Evolutionary conservation across 2,329 filamentous ascomycete genomes (phyloP).

Genomic region (Lecanoromycetidae sp.): DNA sequence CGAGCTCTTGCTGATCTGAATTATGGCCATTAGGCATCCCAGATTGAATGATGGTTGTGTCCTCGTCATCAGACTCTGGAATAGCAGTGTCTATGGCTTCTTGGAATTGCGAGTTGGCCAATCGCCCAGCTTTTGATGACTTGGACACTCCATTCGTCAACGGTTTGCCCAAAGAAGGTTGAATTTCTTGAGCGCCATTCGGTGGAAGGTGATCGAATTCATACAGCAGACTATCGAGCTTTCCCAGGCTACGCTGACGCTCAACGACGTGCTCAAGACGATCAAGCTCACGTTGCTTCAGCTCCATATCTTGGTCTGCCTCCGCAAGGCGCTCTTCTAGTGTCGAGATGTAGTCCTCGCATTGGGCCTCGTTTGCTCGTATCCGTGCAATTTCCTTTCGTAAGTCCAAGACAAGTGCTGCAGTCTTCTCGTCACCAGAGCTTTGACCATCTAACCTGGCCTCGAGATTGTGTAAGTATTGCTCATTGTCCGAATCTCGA

Average conservation of each 20-base stretch:
- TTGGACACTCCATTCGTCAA: conserved; percentile 16
- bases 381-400: conserved; percentile 82
- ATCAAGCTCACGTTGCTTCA: conserved; percentile 95
- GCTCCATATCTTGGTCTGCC: conserved; percentile 85
- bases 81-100: conserved; percentile 35
- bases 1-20: background rate
- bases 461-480: conserved; percentile 85
- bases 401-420: conserved; percentile 70
- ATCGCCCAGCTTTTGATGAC: background rate
- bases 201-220: conserved; percentile 72
- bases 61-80: conserved; percentile 34
- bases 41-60: conserved; percentile 16
- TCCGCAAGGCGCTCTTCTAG: conserved; percentile 91
- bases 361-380: conserved; percentile 77
- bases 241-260: conserved; percentile 85
- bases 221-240: conserved; percentile 81
- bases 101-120: conserved; percentile 23
- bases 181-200: conserved; percentile 36
- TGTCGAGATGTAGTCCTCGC: conserved; percentile 94
- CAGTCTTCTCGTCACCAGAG: conserved; percentile 84
- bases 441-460: conserved; percentile 80
- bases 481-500: conserved; percentile 80
- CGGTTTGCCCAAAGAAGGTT: conserved; percentile 16
- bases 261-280: conserved; percentile 90
- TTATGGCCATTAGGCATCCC: background rate